These are phyloP conservation scores for Verticillium zaregamsianum DNA, from an alignment of 2,329 filamentous ascomycete species.

Conservation along the genomic window DNA sequence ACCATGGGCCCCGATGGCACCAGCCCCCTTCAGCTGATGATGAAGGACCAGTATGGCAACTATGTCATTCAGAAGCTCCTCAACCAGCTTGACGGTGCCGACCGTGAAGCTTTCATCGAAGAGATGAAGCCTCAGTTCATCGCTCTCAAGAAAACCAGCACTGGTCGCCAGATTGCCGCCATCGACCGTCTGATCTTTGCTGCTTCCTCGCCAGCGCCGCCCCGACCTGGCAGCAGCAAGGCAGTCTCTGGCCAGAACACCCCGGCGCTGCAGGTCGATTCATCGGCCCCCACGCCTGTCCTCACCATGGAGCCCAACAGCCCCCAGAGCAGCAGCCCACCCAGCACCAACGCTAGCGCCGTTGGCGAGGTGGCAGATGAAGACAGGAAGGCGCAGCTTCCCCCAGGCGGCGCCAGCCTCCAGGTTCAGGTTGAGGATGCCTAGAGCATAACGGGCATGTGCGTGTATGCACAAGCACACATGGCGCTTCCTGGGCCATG, in stretches of 20 bases:
- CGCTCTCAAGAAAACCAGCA: constrained; percentile 59
- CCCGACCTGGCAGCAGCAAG: background rate
- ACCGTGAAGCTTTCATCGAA: constrained; percentile 56
- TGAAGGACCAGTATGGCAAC: constrained; percentile 90
- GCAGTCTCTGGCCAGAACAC: background rate
- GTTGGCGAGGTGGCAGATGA: constrained; percentile 25
- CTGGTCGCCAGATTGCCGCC: constrained; percentile 62
- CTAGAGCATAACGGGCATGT: constrained; percentile 13
- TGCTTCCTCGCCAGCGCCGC: constrained; percentile 5
- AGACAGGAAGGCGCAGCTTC: background rate
- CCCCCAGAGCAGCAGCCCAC: constrained; percentile 61
- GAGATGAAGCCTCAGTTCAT: constrained; percentile 60
- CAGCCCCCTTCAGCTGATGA: constrained; percentile 68
- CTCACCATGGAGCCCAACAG: constrained; percentile 68
- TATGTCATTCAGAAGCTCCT: constrained; percentile 94
- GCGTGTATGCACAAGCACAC: background rate
- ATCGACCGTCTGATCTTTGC: constrained; percentile 52
- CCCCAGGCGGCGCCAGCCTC: constrained; percentile 10
- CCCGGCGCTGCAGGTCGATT: constrained; percentile 37
- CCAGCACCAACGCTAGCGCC: constrained; percentile 59
- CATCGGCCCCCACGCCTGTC: constrained; percentile 58
- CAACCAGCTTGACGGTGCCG: constrained; percentile 42
- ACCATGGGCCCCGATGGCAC: constrained; percentile 59
- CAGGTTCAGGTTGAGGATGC: constrained; percentile 26
- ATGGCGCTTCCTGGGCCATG: background rate